Evolutionary conservation across 805 yeast species (phyloP).

Genomic region (Lipomyces yamadae): DNA sequence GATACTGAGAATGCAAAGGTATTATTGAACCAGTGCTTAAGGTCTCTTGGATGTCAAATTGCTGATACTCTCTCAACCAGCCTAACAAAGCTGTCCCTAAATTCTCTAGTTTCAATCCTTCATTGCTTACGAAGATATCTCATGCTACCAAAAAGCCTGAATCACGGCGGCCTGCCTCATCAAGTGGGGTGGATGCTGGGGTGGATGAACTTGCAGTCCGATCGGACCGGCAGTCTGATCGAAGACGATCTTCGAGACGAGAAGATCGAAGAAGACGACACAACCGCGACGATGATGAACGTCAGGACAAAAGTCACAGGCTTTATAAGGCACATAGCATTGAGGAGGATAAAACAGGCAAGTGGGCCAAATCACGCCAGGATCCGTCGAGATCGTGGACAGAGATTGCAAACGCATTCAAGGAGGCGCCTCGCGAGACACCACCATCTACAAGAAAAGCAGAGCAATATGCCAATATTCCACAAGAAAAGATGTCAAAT

Average conservation of each 20-base stretch:
- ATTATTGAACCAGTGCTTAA: neutral
- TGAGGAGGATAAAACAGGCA: neutral
- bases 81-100: slow-evolving; percentile 23
- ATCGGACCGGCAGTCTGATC: neutral
- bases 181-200: neutral
- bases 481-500: slow-evolving; percentile 4
- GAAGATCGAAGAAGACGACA: neutral
- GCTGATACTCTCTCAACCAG: neutral
- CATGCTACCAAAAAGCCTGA: neutral
- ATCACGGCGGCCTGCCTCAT: neutral
- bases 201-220: neutral
- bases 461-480: neutral
- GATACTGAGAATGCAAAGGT: neutral
- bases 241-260: slow-evolving; percentile 2
- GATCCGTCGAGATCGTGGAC: neutral
- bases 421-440: neutral
- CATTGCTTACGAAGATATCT: neutral
- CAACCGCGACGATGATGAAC: neutral
- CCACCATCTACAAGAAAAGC: neutral
- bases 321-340: neutral
- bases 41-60: neutral
- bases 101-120: slow-evolving; percentile 31
- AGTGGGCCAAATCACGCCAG: slow-evolving; percentile 1
- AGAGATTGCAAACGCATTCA: neutral
- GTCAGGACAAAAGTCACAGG: neutral